Evolutionary conservation across 176 grass and related monocot species (phyloP).

Genomic region (Alloteropsis semialata): DNA sequence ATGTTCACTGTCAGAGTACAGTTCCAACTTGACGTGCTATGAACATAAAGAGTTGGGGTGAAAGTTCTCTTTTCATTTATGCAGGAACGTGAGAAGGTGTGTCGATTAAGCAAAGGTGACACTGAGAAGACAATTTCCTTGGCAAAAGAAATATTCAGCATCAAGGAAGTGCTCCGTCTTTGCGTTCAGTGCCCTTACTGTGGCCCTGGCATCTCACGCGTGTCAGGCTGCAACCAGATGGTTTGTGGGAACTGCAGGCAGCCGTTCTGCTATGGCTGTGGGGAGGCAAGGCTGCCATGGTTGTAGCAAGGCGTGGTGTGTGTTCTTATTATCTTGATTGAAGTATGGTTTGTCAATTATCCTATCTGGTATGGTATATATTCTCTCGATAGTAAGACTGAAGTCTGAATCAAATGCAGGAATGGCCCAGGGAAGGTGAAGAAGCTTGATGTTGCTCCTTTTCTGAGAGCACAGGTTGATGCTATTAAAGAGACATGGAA

Average conservation of each 20-base stretch:
- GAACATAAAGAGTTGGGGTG: not conserved
- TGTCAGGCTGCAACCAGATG: slow-evolving; percentile 59
- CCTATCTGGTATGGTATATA: not conserved
- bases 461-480: not conserved
- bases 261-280: slow-evolving; percentile 53
- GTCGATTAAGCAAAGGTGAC: not conserved
- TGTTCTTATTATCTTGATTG: too few relatives aligned
- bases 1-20: not conserved
- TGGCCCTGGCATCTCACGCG: slow-evolving; percentile 42
- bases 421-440: not conserved
- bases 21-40: not conserved
- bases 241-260: slow-evolving; percentile 35
- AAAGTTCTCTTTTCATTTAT: not conserved
- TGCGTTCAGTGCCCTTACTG: slow-evolving; percentile 43
- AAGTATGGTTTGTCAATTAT: not conserved
- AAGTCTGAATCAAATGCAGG: not conserved
- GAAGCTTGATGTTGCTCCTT: not conserved
- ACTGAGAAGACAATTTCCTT: slow-evolving; percentile 19
- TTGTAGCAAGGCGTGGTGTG: not conserved
- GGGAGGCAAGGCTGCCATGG: not conserved
- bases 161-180: slow-evolving; percentile 43
- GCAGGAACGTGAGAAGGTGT: slow-evolving; percentile 30
- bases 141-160: slow-evolving; percentile 30
- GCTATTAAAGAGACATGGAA: not conserved
- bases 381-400: not conserved